Evolutionary conservation across 2,329 filamentous ascomycete genomes (phyloP).

Genomic region (Tolypocladium paradoxum): DNA sequence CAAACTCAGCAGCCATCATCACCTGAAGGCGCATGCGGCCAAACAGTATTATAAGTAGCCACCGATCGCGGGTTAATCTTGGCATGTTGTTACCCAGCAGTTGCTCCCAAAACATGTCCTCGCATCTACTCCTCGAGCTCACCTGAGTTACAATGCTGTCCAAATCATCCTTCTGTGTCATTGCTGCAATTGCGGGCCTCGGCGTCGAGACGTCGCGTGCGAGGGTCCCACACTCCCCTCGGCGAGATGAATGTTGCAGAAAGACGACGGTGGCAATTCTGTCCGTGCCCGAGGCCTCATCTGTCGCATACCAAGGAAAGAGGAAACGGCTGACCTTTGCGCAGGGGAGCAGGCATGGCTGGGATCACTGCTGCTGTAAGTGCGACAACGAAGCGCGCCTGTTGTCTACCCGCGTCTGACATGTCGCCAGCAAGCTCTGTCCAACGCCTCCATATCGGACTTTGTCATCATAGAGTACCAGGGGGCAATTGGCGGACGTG

Average conservation of each 20-base stretch:
- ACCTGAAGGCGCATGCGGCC: neutral
- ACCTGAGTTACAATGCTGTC: neutral
- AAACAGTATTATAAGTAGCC: neutral
- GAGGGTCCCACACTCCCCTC: conserved; percentile 1
- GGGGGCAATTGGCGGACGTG: conserved; percentile 50
- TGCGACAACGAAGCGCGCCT: neutral
- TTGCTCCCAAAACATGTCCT: neutral
- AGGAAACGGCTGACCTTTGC: neutral
- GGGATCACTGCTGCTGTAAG: conserved; percentile 48
- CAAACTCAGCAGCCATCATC: too few species aligned
- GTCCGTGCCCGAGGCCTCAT: conserved; percentile 5
- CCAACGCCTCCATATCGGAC: conserved; percentile 49
- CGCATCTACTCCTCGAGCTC: neutral
- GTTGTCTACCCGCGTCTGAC: neutral
- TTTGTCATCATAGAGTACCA: conserved; percentile 58
- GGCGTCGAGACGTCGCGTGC: conserved; percentile 1
- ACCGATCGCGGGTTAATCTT: neutral
- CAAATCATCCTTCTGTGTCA: neutral
- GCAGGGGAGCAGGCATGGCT: conserved; percentile 45
- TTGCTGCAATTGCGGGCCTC: conserved; percentile 2
- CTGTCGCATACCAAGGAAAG: neutral
- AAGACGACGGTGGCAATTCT: conserved; percentile 22
- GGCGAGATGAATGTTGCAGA: conserved; percentile 8
- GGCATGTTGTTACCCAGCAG: neutral
- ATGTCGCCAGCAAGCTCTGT: conserved; percentile 36